Base-by-base conservation (phyloP, 495 filamentous ascomycete genomes). In the Daldinia bambusicola region DNA sequence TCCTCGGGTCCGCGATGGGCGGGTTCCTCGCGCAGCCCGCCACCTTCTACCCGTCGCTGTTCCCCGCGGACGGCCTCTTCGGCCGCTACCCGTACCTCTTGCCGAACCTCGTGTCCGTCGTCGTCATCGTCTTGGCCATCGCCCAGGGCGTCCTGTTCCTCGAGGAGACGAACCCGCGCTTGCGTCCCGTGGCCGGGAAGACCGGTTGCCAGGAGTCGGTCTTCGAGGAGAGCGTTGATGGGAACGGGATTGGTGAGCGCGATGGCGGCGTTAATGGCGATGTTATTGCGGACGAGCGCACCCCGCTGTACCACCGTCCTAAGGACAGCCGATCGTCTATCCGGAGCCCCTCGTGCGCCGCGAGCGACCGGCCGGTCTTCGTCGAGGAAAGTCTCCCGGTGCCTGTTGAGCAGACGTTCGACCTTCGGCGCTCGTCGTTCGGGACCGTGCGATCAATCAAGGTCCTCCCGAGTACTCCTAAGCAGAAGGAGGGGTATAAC, bases 11-110 rank as follows among this genome's bases (percentile, higher is more conserved):
- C 56, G 86, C 88, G 50, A 87, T 96, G 76, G 93, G 93, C 62
- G 93, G 93, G 61, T 89, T 90, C 68, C 83, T 97, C 63, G 92
- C 93, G 43, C 86, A 93, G 66, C 93, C 93, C 36, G 91, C 90
- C 69, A 81, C 79, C 53, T 92, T 86, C 69, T 95, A 93, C 77
- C 93, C 93, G 30, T 81, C 74, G 20, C 40, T 90, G 22, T 97
- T 96, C 74, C 75, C 83, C 40, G 84, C 85, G 63, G 89, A 88
- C 59, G 88, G 88, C 6, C 80, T 96, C 60, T 91, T 94, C 77
- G 92, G 92, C 14, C 79, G 80, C 16, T 95, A 89, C 74, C 93
- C 93, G 4, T 97, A 93, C 75, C 86, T 95, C 56, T 87, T 97
- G 55, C 92, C 93, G 65, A 97, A 96, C 78, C 78, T 96, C 40